Evolutionary conservation across 352 stramenopile species (phyloP).

Genomic region (Pythium brachiatum): DNA sequence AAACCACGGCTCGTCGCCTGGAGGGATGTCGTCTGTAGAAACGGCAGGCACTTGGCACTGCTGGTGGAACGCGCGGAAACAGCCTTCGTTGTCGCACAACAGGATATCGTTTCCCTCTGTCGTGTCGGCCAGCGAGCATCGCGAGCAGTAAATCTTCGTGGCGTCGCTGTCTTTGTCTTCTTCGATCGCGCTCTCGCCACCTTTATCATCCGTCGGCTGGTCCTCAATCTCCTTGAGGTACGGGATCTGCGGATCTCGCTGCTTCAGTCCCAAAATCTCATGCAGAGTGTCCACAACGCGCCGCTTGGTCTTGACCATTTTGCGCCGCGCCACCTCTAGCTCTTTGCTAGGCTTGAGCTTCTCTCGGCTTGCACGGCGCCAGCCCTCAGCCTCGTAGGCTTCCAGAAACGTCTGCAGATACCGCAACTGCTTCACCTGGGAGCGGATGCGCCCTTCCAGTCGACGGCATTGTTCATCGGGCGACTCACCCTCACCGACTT

Average conservation of each 20-base stretch:
- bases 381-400: conserved; percentile 81
- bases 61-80: conserved; percentile 80
- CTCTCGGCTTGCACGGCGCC: conserved; percentile 66
- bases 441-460: conserved; percentile 22
- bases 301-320: conserved; percentile 57
- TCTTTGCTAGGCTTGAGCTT: conserved; percentile 83
- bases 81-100: conserved; percentile 73
- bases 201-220: neutral
- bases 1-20: conserved; percentile 73
- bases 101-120: conserved; percentile 80
- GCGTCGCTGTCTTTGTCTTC: neutral
- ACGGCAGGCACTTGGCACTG: conserved; percentile 65
- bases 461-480: conserved; percentile 22
- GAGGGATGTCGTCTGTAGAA: conserved; percentile 56
- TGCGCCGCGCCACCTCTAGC: conserved; percentile 43
- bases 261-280: conserved; percentile 35
- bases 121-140: conserved; percentile 62
- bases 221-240: conserved; percentile 34
- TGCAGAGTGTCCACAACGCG: conserved; percentile 43
- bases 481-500: neutral
- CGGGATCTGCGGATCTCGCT: conserved; percentile 50
- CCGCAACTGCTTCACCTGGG: conserved; percentile 24
- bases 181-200: neutral
- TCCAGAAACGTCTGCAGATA: conserved; percentile 81
- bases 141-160: conserved; percentile 75